Conservation (phyloP, 768 basidiomycete species). For the Hemileccinum rubropunctum region DNA sequence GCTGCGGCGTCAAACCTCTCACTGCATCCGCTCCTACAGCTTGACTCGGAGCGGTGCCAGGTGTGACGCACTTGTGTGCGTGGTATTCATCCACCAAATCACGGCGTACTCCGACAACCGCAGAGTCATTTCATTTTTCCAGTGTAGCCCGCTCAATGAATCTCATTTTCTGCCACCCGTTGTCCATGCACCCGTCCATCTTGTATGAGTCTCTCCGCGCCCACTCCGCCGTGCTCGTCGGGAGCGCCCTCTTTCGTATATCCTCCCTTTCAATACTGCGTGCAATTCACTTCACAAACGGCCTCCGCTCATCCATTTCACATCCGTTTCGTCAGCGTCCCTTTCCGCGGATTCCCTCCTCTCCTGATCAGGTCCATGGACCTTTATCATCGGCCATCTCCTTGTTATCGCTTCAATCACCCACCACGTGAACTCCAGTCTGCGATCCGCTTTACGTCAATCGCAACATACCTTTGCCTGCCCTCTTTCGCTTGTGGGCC, state of each 20-base stretch:
- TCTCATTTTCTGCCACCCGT: conserved; percentile 30
- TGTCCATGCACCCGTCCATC: conserved; percentile 19
- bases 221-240: conserved; percentile 20
- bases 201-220: conserved; percentile 10
- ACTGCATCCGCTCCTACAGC: conserved; percentile 8
- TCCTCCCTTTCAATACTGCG: conserved; percentile 3
- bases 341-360: neutral
- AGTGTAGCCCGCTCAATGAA: conserved; percentile 24
- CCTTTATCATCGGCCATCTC: conserved; percentile 30
- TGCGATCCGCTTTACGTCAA: conserved; percentile 30
- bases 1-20: conserved; percentile 11
- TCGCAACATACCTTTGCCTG: conserved; percentile 28
- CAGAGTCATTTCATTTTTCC: conserved; percentile 28
- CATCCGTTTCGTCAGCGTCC: too few species aligned
- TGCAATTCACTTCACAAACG: neutral
- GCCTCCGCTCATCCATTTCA: neutral
- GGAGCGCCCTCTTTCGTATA: conserved; percentile 5
- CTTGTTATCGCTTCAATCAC: conserved; percentile 17
- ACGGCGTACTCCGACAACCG: conserved; percentile 23
- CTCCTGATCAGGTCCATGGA: conserved; percentile 15
- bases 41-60: conserved; percentile 5
- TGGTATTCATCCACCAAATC: conserved; percentile 24
- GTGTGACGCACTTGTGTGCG: conserved; percentile 12
- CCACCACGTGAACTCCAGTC: conserved; percentile 18
- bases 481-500: conserved; percentile 31